Evolutionary conservation across 1,284 basidiomycete species (phyloP).

Genomic region (Microbotryum scabiosae): DNA sequence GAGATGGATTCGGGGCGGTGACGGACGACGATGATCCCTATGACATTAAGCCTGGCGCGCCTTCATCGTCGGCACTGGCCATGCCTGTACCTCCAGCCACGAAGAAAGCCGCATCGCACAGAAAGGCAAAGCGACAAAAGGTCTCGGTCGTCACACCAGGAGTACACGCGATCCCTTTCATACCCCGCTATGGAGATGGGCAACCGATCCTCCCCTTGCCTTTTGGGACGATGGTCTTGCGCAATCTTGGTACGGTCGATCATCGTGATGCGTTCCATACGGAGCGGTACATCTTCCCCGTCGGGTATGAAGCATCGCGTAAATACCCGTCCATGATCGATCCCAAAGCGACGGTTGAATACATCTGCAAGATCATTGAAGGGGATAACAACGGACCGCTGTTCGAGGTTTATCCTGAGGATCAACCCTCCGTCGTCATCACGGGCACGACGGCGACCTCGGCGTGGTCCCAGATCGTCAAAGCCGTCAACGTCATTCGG

Average conservation of each 20-base stretch:
- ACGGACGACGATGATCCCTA: no score
- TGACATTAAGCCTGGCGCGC: no score
- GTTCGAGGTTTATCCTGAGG: conserved; percentile 64
- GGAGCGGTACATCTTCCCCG: conserved; percentile 72
- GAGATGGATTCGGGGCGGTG: no score
- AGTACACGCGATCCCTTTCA: conserved; percentile 60
- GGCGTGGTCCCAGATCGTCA: conserved; percentile 69
- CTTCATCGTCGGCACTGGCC: no score
- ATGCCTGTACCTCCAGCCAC: no score
- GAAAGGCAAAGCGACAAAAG: conserved; percentile 59
- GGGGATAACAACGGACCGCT: conserved; percentile 64
- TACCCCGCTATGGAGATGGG: conserved; percentile 57
- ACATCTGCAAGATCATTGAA: conserved; percentile 69
- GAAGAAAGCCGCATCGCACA: no score
- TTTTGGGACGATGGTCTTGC: conserved; percentile 71
- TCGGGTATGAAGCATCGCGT: conserved; percentile 65
- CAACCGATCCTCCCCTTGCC: conserved; percentile 61
- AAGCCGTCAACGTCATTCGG: conserved; percentile 63
- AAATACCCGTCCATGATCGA: conserved; percentile 66
- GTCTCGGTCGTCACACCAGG: conserved; percentile 66
- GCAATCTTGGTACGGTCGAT: conserved; percentile 49
- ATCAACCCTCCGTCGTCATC: conserved; percentile 55
- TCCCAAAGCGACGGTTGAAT: conserved; percentile 56
- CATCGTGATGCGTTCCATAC: conserved; percentile 56
- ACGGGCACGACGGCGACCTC: conserved; percentile 72